phyloP scores from a whole-genome alignment of 148 eudicot species.

The Heliosperma pusillum region DNA sequence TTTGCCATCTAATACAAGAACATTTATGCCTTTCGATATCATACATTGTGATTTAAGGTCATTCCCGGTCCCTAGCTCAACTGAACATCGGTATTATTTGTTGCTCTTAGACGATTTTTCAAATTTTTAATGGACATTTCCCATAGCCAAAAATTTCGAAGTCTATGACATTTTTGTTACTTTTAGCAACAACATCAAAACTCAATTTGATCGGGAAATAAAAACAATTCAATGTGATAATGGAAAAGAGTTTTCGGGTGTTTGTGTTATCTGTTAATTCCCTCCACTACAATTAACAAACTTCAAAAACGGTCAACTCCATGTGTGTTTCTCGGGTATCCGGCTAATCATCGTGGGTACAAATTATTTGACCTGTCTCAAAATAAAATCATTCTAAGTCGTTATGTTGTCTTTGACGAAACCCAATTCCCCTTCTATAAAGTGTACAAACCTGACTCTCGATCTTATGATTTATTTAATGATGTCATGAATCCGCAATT shows the following conservation, averaged over 20 bases:
- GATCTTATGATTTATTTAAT: neutral
- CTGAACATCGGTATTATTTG: neutral
- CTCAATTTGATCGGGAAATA: neutral
- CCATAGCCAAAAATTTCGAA: neutral
- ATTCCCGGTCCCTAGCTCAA: neutral
- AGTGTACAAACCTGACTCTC: neutral
- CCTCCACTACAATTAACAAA: too few relatives aligned
- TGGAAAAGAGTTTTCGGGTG: neutral
- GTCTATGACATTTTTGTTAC: neutral
- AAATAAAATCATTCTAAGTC: neutral
- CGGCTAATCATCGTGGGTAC: too few relatives aligned
- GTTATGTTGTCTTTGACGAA: neutral
- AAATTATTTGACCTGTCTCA: too few relatives aligned
- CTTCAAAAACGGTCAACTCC: neutral
- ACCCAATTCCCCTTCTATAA: neutral
- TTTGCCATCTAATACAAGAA: neutral
- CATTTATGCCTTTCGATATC: neutral
- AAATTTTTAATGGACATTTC: neutral
- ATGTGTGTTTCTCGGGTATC: too few relatives aligned
- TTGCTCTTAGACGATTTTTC: neutral
- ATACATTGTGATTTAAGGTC: neutral
- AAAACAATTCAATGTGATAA: neutral
- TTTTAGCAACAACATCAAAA: neutral
- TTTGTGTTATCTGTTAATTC: too few relatives aligned
- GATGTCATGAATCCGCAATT: neutral